Evolutionary conservation across 495 filamentous ascomycete species (phyloP), one percentile per base, ranked within the genome.

Genomic region (Podospora comata): DNA sequence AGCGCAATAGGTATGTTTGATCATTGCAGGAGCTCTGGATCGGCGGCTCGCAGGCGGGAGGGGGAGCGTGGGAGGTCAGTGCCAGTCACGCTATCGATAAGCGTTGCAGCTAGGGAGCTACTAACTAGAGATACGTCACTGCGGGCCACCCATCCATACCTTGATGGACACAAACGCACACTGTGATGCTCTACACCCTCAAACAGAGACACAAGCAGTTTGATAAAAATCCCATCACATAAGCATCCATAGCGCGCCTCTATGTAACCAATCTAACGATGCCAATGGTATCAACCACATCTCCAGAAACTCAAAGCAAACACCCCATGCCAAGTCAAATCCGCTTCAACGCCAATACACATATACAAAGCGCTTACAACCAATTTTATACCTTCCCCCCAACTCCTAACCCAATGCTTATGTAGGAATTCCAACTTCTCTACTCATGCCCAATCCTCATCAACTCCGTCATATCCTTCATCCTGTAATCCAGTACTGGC

Each of bases 381-480:
- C 23, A 48, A 1, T 16, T 48, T 48, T 48, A 32, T 4, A 7
- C 13, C 9, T 13, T 48, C 39, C 13, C 13, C 9, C 13, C 39
- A 48, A 48, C 39, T 48, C 39, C 63, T 26, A 39, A 27, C 59
- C 59, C 13, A 59, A 57, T 28, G 4, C 48, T 15, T 28, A 2
- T 26, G 7, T 48, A 16, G 30, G 1, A 32, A 32, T 11, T 39
- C 34, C 28, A 19, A n/a, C 18, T 57, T 59, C 44, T 15, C 23
- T 19, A 18, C 30, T 69, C 58, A 9, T 26, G 65, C 64, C 68
- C 18, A 57, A 58, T 48, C 58, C 74, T 71, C 66, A 83, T 83
- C 32, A 89, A 76, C 67, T 83, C 79, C 39, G 75, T 74, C 79
- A 88, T 81, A 70, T 87, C 85, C 34, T 80, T 80, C 79, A 86